A percentile compares a stretch with the other conserved stretches of the same genome.
phyloP scores from a whole-genome alignment of 352 stramenopile genomes.

The Globisporangium perplexum region DNA sequence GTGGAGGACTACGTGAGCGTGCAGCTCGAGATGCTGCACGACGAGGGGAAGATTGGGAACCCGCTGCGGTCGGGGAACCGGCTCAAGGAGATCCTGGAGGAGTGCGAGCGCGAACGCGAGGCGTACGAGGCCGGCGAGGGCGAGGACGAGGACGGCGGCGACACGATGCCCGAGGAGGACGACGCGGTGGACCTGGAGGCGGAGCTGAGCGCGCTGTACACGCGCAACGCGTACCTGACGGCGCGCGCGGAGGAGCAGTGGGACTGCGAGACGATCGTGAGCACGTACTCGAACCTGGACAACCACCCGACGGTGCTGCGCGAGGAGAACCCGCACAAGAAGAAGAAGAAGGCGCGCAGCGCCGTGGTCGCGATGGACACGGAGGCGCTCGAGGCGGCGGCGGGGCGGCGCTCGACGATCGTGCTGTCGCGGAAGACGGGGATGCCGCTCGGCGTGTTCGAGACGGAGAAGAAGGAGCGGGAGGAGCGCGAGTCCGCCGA shows the following conservation, averaged over 20 bases:
- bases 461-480: conserved; percentile 19
- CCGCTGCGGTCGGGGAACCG: conserved; percentile 58
- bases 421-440: conserved; percentile 93
- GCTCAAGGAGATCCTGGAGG: conserved; percentile 67
- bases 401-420: conserved; percentile 52
- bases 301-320: conserved; percentile 95
- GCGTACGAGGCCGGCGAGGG: conserved; percentile 50
- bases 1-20: conserved; percentile 69
- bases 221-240: conserved; percentile 62
- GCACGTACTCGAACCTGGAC: conserved; percentile 97
- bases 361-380: conserved; percentile 13
- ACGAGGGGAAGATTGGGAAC: conserved; percentile 77
- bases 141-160: conserved; percentile 20
- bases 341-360: conserved; percentile 80
- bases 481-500: conserved; percentile 10
- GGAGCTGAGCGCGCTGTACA: conserved; percentile 35
- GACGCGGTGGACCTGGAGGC: conserved; percentile 22
- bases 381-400: conserved; percentile 13
- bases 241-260: conserved; percentile 73
- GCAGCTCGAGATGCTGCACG: conserved; percentile 64
- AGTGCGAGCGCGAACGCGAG: conserved; percentile 61
- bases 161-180: conserved; percentile 18
- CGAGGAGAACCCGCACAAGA: conserved; percentile 48
- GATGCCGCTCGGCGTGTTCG: conserved; percentile 91
- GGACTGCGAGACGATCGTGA: conserved; percentile 98